Evolutionary conservation across 768 basidiomycete species (phyloP), one percentile per base, ranked within the genome.

Genomic region (Trametes cingulata): DNA sequence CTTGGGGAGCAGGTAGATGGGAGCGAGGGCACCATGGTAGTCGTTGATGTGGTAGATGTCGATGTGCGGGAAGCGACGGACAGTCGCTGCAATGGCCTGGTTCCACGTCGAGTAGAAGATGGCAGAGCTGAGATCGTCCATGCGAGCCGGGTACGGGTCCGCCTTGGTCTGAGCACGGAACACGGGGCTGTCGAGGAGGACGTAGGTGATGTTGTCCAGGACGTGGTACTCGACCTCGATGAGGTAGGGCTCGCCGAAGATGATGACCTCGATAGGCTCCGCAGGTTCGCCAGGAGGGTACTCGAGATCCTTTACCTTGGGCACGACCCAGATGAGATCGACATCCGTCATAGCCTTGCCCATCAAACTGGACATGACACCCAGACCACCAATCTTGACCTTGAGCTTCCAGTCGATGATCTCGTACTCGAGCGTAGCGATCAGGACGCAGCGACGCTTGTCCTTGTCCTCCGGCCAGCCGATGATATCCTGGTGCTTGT

Each of bases 81-180:
- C 90, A 33, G 93, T 91, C 45, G 93, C 88, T 17, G 94, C 93
- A 64, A 97, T 94, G 43, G 94, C 93, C 75, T 97, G 95, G 69
- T 97, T 97, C 95, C 95, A 97, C 17, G 95, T 95, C 49, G 95
- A 96, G 73, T 97, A 97, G 81, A 96, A 97, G 70, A 96, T 96
- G 41, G 95, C 95, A 10, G 95, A 96, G 65, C 90, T 91, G 63
- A 97, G 81, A 72, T 97, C 95, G 70, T 97, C 95, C 95, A 97
- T 97, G 67, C 95, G 91, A 68, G 93, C 90, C 29, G 95, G 95
- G 72, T 97, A 97, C 2, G 95, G 95, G 68, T 97, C 95, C 0
- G 95, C 80, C 74, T 96, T 97, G 15, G 95, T 95, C 74, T 97
- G 95, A 2, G 95, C 93, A 46, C 95, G 89, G 85, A 97, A 97